phyloP scores from a whole-genome alignment of 176 grass and related monocot species.

The Saccharum spontaneum region DNA sequence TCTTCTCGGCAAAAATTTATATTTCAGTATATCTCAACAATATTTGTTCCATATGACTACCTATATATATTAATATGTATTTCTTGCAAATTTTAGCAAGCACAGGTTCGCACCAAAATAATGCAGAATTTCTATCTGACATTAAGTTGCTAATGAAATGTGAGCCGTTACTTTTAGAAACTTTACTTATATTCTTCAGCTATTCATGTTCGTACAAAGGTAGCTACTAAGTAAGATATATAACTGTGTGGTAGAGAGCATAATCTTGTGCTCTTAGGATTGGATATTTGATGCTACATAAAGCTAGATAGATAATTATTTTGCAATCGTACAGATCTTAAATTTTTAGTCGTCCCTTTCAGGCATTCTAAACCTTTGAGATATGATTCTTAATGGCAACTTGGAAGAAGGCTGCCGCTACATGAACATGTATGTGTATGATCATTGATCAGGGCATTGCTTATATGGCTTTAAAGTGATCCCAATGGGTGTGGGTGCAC shows the following conservation, averaged over 20 bases:
- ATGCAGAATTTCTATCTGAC: not conserved
- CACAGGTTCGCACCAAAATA: not conserved
- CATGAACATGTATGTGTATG: slow-evolving; percentile 11
- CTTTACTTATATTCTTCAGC: slow-evolving; percentile 30
- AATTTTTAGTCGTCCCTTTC: slow-evolving; percentile 10
- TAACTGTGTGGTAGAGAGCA: not conserved
- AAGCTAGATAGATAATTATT: slow-evolving; percentile 20
- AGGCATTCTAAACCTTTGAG: slow-evolving; percentile 21
- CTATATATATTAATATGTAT: not conserved
- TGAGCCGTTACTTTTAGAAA: slow-evolving; percentile 28
- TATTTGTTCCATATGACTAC: not conserved
- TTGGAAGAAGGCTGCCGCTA: slow-evolving; percentile 24
- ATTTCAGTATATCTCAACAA: not conserved
- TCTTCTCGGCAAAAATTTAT: not conserved
- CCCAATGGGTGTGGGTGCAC: not conserved
- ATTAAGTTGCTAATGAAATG: slow-evolving; percentile 2
- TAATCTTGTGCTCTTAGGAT: slow-evolving; percentile 3
- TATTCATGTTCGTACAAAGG: slow-evolving; percentile 9
- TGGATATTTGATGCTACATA: slow-evolving; percentile 14
- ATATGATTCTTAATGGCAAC: slow-evolving; percentile 38
- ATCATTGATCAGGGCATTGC: slow-evolving; percentile 10
- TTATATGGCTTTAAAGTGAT: slow-evolving; percentile 27
- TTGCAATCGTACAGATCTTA: slow-evolving; percentile 14
- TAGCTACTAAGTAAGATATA: not conserved
- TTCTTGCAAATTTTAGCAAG: not conserved